Base-by-base conservation (phyloP, 192 early-diverging fungal genomes). In the Globomyces pollinis-pini region DNA sequence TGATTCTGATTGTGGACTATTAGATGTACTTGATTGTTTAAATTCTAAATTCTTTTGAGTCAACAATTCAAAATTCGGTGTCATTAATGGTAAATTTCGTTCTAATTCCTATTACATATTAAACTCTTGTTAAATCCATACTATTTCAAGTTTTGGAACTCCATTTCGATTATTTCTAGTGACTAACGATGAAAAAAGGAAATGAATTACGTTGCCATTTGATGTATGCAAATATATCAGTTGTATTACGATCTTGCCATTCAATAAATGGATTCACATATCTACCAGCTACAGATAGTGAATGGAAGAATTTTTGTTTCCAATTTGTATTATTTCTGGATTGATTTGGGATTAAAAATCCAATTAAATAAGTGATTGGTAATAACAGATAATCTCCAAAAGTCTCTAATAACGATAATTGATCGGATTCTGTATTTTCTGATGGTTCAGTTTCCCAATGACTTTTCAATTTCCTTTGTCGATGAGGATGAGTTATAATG, bases 251-350 rank as follows among this genome's bases (percentile, higher is more conserved):
- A 30, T 75, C 64, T 35, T 71, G 45, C 77, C 77, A 83, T 60
- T 83, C 77, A 52, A 69, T 42, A 62, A 79, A 83, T n/a, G 80
- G 80, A 57, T 83, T 83, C 1, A 78, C 77, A 74, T 73, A 83
- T 9, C 73, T 62, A 3, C 76, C 71, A 21, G 66, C 66, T 24
- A 73, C 51, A 21, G 23, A 39, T 2, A 73, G 49, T 16, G 66
- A 69, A 23, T 64, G 63, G 61, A 55, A 73, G 20, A 67, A 35
- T 54, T 61, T 66, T 50, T 67, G 61, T 30, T 41, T 50, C 63
- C 60, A 68, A 4, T 57, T 36, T n/a, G n/a, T n/a, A n/a, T n/a
- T n/a, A n/a, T n/a, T n/a, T n/a, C n/a, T n/a, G 15, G 5, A 24
- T 29, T 24, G 7, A 12, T 49, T 24, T n/a, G 15, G 12, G 45